These are phyloP conservation scores for Exophiala dermatitidis DNA, from an alignment of 2,329 filamentous ascomycete species.

Conservation along the genomic window DNA sequence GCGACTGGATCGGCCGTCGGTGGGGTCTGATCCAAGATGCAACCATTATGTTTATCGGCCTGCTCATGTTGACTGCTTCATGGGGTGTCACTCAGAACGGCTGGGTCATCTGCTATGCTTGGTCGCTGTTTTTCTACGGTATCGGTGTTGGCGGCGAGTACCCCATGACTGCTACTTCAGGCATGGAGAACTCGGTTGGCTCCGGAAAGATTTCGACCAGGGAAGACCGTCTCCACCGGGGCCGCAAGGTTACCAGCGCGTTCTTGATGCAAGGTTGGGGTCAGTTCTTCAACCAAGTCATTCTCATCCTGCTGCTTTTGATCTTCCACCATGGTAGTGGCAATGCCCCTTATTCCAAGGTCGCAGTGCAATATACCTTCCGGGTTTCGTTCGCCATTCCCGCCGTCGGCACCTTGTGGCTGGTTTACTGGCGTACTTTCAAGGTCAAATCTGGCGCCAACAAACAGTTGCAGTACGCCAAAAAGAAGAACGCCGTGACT, in stretches of 20 bases:
- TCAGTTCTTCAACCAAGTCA: constrained; percentile 85
- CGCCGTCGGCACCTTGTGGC: constrained; percentile 83
- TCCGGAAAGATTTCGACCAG: constrained; percentile 80
- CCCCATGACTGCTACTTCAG: constrained; percentile 91
- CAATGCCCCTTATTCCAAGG: constrained; percentile 66
- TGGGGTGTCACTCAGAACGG: constrained; percentile 84
- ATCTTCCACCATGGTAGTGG: constrained; percentile 79
- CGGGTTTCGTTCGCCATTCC: constrained; percentile 87
- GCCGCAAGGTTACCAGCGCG: constrained; percentile 88
- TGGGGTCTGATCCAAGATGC: constrained; percentile 96
- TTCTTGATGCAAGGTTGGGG: constrained; percentile 99
- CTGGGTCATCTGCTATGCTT: constrained; percentile 96
- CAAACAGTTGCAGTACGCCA: constrained; percentile 71
- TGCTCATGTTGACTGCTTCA: constrained; percentile 82
- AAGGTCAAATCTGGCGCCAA: constrained; percentile 79
- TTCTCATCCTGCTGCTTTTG: constrained; percentile 77
- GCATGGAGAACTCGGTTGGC: constrained; percentile 86
- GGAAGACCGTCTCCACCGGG: constrained; percentile 89
- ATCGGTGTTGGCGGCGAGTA: constrained; percentile 55
- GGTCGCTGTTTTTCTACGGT: constrained; percentile 87
- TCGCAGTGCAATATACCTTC: constrained; percentile 83
- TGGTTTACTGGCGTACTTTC: constrained; percentile 91
- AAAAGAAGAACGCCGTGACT: constrained; percentile 79
- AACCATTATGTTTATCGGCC: constrained; percentile 84
- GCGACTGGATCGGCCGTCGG: constrained; percentile 76